A percentile compares a stretch with the other conserved stretches of the same genome.
phyloP scores from a whole-genome alignment of 139 green algal genomes.

The Haematococcus sp. region DNA sequence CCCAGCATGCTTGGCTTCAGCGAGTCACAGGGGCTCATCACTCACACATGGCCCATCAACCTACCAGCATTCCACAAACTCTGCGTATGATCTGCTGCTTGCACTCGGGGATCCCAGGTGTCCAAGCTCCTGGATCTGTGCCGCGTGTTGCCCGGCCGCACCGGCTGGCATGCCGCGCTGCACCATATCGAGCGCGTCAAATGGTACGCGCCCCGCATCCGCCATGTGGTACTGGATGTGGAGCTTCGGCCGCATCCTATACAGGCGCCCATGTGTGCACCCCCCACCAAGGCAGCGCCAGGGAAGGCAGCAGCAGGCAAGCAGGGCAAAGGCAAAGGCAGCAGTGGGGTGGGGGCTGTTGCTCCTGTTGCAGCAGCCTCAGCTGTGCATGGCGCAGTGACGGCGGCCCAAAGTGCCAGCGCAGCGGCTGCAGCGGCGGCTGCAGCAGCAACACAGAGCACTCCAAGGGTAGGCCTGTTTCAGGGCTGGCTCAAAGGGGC shows the following conservation, averaged over 20 bases:
- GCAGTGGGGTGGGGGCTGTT: no score
- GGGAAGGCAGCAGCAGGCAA: not conserved
- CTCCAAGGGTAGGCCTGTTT: no score
- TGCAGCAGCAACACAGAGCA: not conserved
- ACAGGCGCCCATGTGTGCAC: not conserved
- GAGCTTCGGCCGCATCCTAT: constrained; percentile 21
- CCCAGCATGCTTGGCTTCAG: no score
- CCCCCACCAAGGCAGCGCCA: not conserved
- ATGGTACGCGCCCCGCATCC: constrained; percentile 75
- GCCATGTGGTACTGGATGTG: constrained; percentile 71
- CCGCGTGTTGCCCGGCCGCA: not conserved
- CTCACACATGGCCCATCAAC: no score
- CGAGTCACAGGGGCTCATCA: no score
- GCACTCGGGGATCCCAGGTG: not conserved
- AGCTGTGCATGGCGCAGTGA: not conserved
- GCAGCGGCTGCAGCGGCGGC: not conserved
- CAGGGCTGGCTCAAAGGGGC: no score
- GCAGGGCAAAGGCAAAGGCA: no score
- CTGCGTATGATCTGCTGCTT: no score
- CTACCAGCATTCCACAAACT: no score
- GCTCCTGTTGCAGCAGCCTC: not conserved
- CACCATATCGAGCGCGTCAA: constrained; percentile 52
- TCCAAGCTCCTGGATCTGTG: not conserved
- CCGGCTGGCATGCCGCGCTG: constrained; percentile 9
- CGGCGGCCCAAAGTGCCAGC: no score